Base-by-base conservation (phyloP, 306 rosid genomes). In the Prunus armeniaca region DNA sequence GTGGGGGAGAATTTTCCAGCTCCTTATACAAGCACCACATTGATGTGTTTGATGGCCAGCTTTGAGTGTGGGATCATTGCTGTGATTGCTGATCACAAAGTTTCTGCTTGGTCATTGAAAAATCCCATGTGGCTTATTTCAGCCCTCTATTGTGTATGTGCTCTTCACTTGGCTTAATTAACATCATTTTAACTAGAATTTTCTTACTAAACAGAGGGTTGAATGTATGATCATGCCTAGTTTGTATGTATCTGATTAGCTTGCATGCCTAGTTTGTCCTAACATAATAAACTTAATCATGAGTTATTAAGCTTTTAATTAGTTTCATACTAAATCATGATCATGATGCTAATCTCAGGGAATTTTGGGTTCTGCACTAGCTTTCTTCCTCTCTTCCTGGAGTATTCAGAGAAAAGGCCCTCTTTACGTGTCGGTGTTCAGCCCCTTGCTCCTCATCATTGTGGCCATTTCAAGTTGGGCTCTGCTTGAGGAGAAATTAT, bases 331-430 rank as follows among this genome's bases (percentile, higher is more conserved):
- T 5, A 13, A 17, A 51, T 60, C 65, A 15, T 50, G 22, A 50
- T 1, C 12, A 30, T 32, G 6, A 19, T 55, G 52, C 4, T 72
- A 27, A 69, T 82, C 79, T 58, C 85, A 87, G 96, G 98, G 96
- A 30, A 28, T 83, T 43, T 19, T 91, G 80, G 87, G 87, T 45
- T 86, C 89, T 12, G 95, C 80, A 20, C 12, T 91, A 43, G 82
- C 87, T 8, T 89, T 73, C 80, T 72, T 74, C 61, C 79, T 93
- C 13, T 72, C 90, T 19, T 82, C 93, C 0, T 93, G 96, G 98
- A 74, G 86, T 43, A 91, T 93, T 47, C 93, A 85, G 52, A 84
- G 74, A 67, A 89, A 88, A 82, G 98, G 98, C 22, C 90, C 96
- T 62, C 89, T 94, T 49, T 94, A 87, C 65, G 96, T 79, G 38